phyloP scores from a whole-genome alignment of 768 basidiomycete species.

The Phanerochaete sordida region DNA sequence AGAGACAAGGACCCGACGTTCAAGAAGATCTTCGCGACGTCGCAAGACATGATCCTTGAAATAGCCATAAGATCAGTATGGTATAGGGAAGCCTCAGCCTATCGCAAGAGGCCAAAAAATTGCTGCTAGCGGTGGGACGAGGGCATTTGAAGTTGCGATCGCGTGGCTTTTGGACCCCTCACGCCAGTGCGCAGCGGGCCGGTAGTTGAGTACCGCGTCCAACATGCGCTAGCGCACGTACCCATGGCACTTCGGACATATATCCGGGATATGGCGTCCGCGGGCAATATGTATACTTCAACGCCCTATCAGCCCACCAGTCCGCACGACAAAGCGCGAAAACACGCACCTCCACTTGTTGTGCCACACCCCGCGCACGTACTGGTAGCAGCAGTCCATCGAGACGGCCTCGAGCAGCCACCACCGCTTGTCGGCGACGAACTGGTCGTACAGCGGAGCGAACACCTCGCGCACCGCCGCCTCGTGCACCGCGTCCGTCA shows the following conservation, averaged over 20 bases:
- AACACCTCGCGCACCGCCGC: slow-evolving; percentile 34
- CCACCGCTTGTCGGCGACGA: slow-evolving; percentile 48
- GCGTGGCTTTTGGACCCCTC: background rate
- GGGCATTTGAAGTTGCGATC: background rate
- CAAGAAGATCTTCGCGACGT: too few relatives aligned
- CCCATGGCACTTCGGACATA: slow-evolving; percentile 54
- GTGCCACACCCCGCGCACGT: slow-evolving; percentile 52
- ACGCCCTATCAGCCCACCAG: background rate
- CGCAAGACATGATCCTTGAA: background rate
- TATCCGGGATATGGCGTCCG: slow-evolving; percentile 45
- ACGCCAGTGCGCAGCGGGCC: slow-evolving; percentile 53
- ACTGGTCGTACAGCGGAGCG: slow-evolving; percentile 51
- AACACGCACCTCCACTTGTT: slow-evolving; percentile 48
- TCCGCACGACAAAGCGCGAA: background rate
- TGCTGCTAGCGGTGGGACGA: too few relatives aligned
- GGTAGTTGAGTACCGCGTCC: slow-evolving; percentile 45
- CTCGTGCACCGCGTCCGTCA: background rate
- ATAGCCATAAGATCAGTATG: background rate
- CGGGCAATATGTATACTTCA: slow-evolving; percentile 52
- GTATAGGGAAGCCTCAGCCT: too few relatives aligned
- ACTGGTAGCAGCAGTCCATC: slow-evolving; percentile 51
- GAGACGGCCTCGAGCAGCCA: slow-evolving; percentile 74
- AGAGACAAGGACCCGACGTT: too few relatives aligned
- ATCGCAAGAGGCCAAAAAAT: too few relatives aligned
- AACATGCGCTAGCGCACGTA: slow-evolving; percentile 60